These are phyloP conservation scores for Tolypocladium endophyticum DNA, from an alignment of 2,329 filamentous ascomycete species.

Conservation along the genomic window DNA sequence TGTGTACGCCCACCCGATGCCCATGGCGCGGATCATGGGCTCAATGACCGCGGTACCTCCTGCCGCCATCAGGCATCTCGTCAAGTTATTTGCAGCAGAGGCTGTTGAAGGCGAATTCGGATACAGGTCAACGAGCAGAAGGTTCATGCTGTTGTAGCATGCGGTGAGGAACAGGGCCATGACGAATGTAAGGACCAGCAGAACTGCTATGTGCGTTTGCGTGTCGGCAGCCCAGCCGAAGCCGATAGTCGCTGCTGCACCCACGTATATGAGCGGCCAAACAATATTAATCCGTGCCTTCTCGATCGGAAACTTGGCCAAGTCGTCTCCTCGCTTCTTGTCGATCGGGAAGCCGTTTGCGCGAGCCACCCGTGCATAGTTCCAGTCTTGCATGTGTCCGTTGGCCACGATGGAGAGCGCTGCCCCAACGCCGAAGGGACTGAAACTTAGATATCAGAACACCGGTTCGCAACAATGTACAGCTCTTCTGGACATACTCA, in stretches of 20 bases:
- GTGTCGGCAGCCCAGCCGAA: not conserved
- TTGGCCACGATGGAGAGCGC: not conserved
- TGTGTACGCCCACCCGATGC: not conserved
- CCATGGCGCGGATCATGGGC: not conserved
- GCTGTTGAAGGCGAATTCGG: not conserved
- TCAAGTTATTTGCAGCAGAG: not conserved
- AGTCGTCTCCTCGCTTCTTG: not conserved
- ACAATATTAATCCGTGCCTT: not conserved
- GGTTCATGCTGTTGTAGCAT: not conserved
- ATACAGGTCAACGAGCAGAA: not conserved
- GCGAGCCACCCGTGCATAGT: not conserved
- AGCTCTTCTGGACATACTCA: not conserved
- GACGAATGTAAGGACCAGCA: not conserved
- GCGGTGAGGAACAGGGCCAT: not conserved
- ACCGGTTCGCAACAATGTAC: not conserved
- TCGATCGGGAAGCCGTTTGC: not conserved
- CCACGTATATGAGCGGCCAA: not conserved
- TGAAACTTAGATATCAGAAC: not conserved
- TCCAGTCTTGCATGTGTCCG: not conserved
- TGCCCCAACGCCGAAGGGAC: not conserved
- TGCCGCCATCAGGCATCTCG: slow-evolving; percentile 1
- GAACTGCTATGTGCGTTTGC: not conserved
- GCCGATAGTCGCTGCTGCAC: not conserved
- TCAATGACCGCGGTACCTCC: not conserved
- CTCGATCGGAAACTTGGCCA: not conserved